These are phyloP conservation scores for Fraxinus ornus DNA, from an alignment of 305 asterid genomes.

Conservation along the genomic window DNA sequence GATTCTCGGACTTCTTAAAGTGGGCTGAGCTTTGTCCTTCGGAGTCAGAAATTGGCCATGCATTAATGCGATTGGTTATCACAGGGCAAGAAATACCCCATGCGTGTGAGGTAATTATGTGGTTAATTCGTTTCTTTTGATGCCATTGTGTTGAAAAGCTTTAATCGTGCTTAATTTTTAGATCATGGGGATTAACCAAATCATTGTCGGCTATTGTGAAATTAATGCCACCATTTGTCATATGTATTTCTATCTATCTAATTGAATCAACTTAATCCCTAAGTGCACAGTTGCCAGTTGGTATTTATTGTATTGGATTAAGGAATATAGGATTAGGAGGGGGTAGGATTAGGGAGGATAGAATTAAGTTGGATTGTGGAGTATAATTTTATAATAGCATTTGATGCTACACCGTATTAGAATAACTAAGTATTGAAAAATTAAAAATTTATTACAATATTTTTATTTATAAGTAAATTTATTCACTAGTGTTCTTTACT, in stretches of 20 bases:
- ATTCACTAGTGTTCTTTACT: neutral
- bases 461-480: neutral
- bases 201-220: neutral
- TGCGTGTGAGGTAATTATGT: constrained; percentile 80
- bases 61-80: constrained; percentile 92
- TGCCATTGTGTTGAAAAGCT: constrained; percentile 2
- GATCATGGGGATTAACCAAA: neutral
- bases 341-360: neutral
- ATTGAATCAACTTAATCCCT: neutral
- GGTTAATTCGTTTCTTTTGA: constrained; percentile 9
- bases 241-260: neutral
- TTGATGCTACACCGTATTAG: neutral
- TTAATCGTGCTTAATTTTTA: neutral
- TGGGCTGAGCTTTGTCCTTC: constrained; percentile 99
- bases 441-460: neutral
- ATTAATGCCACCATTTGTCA: neutral
- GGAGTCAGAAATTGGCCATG: constrained; percentile 94
- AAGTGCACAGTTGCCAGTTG: neutral
- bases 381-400: neutral
- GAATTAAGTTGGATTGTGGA: neutral
- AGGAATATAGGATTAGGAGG: neutral
- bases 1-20: constrained; percentile 90
- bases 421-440: neutral
- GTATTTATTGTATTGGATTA: too few relatives aligned
- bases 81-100: constrained; percentile 99